Base-by-base conservation (phyloP, 306 rosid species). In the Pyrus pyrifolia region DNA sequence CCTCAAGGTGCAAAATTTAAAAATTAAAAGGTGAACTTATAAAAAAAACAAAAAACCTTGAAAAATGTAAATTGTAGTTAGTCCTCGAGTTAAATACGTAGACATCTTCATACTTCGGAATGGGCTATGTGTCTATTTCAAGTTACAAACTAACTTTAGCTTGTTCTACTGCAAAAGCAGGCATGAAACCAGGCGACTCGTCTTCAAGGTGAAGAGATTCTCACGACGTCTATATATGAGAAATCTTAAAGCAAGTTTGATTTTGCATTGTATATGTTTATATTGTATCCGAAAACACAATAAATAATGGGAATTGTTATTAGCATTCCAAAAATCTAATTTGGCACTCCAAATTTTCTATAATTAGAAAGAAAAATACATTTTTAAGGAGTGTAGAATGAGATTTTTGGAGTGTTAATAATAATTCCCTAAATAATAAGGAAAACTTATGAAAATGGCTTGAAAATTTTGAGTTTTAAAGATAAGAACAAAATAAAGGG, bases 241-340 rank as follows among this genome's bases (percentile, higher is more conserved):
- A 87, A 49, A 76, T 70, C 53, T 76, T 75, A 78, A 76, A 14
- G 72, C 61, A 49, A 82, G 79, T 86, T 85, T 88, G 90, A 84
- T 87, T 22, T 73, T 80, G 35, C 73, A 61, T 74, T 55, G 71
- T 74, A 55, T 81, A 70, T 79, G 83, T 71, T 55, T 64, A 25
- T 60, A 18, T 73, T 76, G 77, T 75, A 67, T 72, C 57, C 42
- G 19, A 7, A 53, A 31, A 52, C 6, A n/a, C 25, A 57, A 57
- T 21, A n/a, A 57, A 57, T 57, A 33, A 33, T 33, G 27, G 27
- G 27, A 25, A 25, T 25, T 25, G 2, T 25, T 25, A 25, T 25
- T 25, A 25, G 27, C 27, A 25, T 2, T 25, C 2, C 27, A 0
- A 25, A 25, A 25, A 25, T 25, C 27, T 25, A 2, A 25, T 25